Conservation (phyloP, 192 early-diverging fungal species). For the Backusella mclennaniae region DNA sequence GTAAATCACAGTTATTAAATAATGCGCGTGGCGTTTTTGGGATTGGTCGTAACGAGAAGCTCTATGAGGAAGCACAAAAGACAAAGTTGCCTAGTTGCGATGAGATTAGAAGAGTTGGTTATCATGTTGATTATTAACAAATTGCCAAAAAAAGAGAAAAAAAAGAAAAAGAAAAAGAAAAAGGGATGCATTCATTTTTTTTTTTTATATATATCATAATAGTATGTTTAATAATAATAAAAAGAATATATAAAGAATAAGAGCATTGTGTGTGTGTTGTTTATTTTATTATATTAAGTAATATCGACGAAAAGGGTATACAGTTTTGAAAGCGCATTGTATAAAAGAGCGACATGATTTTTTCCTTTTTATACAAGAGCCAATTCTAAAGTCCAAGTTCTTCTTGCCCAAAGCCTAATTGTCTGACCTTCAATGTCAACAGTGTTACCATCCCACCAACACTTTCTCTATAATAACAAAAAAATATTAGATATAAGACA, state of each 20-base stretch:
- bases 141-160: background rate
- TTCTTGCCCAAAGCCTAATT: constrained; percentile 72
- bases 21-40: constrained; percentile 66
- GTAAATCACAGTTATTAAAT: constrained; percentile 49
- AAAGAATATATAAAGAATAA: background rate
- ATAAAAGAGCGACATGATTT: background rate
- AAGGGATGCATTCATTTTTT: background rate
- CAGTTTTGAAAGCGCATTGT: background rate
- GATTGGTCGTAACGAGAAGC: constrained; percentile 57
- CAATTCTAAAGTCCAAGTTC: constrained; percentile 80
- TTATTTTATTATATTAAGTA: background rate
- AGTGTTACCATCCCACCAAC: constrained; percentile 81
- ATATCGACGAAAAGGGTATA: background rate
- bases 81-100: constrained; percentile 73
- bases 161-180: background rate
- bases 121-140: constrained; percentile 14
- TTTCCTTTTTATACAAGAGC: constrained; percentile 44
- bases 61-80: constrained; percentile 61
- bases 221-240: no score
- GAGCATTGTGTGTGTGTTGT: no score
- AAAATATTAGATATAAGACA: background rate
- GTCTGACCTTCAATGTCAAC: constrained; percentile 52
- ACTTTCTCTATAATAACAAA: constrained; percentile 57
- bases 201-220: no score
- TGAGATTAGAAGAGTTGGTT: constrained; percentile 53